Evolutionary conservation across 495 filamentous ascomycete species (phyloP).

Genomic region (Penicillium macrosclerotiorum): DNA sequence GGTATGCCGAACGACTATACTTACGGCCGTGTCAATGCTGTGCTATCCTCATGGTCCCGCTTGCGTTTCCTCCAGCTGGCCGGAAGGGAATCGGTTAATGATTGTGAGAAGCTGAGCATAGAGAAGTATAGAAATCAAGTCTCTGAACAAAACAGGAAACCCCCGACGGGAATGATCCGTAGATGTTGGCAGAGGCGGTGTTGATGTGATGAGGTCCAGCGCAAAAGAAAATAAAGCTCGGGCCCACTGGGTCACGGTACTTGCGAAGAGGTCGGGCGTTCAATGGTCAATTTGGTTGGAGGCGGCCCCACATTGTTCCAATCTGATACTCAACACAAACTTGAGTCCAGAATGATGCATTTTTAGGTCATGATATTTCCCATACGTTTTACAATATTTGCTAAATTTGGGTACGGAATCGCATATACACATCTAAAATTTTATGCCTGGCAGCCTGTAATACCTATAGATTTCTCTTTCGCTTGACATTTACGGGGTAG

Average conservation of each 20-base stretch:
- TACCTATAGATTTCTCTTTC: too few relatives aligned
- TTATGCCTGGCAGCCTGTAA: too few relatives aligned
- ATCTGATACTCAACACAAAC: too few relatives aligned
- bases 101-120: slow-evolving; percentile 32
- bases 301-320: too few relatives aligned
- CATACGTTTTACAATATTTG: too few relatives aligned
- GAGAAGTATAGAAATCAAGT: slow-evolving; percentile 2
- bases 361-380: too few relatives aligned
- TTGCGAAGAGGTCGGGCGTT: background rate
- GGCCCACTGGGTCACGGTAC: slow-evolving; percentile 9
- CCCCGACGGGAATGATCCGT: background rate
- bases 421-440: too few relatives aligned
- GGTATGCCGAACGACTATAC: slow-evolving; percentile 13
- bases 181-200: too few relatives aligned
- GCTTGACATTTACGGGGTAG: too few relatives aligned
- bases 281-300: too few relatives aligned
- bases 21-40: slow-evolving; percentile 27
- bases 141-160: background rate
- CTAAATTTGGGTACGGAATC: too few relatives aligned
- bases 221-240: slow-evolving; percentile 14
- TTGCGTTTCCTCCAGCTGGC: slow-evolving; percentile 35
- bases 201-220: background rate
- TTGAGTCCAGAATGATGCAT: too few relatives aligned
- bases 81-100: slow-evolving; percentile 12
- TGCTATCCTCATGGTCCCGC: slow-evolving; percentile 30